Evolutionary conservation across 2,329 filamentous ascomycete species (phyloP).

Genomic region (Epichloe sp.): DNA sequence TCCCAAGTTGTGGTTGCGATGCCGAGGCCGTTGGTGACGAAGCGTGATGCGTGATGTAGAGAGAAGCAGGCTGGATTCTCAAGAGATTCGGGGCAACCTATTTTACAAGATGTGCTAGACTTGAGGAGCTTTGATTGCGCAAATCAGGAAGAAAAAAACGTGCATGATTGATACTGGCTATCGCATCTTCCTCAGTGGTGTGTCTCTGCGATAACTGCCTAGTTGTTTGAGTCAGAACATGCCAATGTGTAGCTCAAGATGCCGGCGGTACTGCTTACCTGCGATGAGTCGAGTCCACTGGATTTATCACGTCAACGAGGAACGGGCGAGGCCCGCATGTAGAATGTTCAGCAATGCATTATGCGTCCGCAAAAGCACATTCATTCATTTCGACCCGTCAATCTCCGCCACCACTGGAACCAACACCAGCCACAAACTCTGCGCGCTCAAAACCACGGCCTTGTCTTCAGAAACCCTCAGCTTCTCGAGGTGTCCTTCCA

Average conservation of each 20-base stretch:
- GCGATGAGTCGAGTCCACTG: too few species aligned
- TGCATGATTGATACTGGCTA: background rate
- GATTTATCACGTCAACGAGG: too few species aligned
- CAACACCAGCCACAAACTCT: conserved; percentile 25
- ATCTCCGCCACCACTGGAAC: conserved; percentile 1
- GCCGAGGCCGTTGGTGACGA: background rate
- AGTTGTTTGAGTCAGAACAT: conserved; percentile 10
- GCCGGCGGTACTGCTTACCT: too few species aligned
- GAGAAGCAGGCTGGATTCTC: too few species aligned
- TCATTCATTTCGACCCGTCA: background rate
- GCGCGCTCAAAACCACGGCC: conserved; percentile 12
- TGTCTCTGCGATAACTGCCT: conserved; percentile 16
- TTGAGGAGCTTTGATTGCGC: too few species aligned
- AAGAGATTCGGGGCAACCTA: background rate
- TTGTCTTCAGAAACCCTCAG: conserved; percentile 16
- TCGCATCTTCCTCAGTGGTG: background rate
- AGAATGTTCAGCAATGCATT: too few species aligned
- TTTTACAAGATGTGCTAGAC: background rate
- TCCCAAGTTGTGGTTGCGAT: background rate
- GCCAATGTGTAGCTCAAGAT: conserved; percentile 28
- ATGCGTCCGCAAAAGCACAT: too few species aligned
- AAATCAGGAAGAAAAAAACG: too few species aligned
- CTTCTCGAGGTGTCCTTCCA: conserved; percentile 16
- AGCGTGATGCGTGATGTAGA: background rate
- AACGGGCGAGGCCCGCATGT: too few species aligned